Evolutionary conservation across 2,329 filamentous ascomycete genomes (phyloP).

Genomic region (Aschersonia sp.): DNA sequence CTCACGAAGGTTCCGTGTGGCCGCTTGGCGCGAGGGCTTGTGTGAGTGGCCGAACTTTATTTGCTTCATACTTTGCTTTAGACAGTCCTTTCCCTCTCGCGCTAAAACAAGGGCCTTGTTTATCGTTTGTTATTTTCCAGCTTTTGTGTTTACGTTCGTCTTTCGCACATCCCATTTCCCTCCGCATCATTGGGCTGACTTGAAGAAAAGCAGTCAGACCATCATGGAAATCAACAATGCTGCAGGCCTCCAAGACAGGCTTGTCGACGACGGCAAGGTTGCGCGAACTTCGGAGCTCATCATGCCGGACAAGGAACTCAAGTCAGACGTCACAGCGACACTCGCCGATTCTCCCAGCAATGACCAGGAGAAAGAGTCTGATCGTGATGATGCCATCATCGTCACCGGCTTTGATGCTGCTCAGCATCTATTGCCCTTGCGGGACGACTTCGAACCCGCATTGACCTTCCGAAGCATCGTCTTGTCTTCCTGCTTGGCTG

Average conservation of each 20-base stretch:
- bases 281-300: background rate
- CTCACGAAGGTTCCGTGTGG: no score
- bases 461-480: conserved; percentile 39
- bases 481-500: conserved; percentile 31
- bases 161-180: no score
- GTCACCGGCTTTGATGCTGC: conserved; percentile 36
- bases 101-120: no score
- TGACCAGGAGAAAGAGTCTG: conserved; percentile 14
- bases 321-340: background rate
- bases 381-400: conserved; percentile 29
- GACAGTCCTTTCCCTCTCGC: no score
- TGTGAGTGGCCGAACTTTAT: no score
- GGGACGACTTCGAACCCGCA: conserved; percentile 36
- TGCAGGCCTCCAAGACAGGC: background rate
- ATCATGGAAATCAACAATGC: background rate
- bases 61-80: no score
- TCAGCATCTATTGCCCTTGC: conserved; percentile 29
- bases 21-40: no score
- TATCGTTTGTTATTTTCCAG: no score
- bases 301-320: background rate
- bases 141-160: no score
- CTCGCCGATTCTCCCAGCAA: conserved; percentile 4
- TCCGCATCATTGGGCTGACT: no score
- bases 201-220: no score
- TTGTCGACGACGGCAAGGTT: background rate